phyloP scores from a whole-genome alignment of 345 rosid species.

The Xanthoceras sorbifolium region DNA sequence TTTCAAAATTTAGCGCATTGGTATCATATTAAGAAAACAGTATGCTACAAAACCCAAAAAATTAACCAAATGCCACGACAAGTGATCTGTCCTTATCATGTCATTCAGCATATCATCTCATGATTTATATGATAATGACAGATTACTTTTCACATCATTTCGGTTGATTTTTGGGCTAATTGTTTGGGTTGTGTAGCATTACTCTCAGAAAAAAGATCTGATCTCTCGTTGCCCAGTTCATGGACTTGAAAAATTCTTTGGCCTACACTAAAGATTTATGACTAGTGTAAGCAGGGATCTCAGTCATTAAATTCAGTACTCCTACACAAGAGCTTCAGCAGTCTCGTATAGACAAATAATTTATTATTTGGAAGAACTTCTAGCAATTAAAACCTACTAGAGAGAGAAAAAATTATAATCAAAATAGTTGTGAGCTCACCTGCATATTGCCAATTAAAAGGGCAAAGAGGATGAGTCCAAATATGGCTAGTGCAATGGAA shows the following conservation, averaged over 20 bases:
- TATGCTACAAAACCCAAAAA: not conserved
- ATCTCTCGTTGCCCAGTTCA: not conserved
- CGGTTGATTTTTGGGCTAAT: too few species aligned
- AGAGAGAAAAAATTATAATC: not conserved
- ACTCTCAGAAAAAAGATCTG: not conserved
- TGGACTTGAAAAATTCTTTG: not conserved
- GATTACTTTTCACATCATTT: too few species aligned
- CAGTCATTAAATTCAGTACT: not conserved
- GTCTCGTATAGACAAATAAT: slow-evolving; percentile 8
- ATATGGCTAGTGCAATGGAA: slow-evolving; percentile 78
- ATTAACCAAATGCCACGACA: too few species aligned
- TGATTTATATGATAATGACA: too few species aligned
- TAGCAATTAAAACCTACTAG: not conserved
- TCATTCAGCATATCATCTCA: too few species aligned
- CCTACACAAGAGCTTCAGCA: not conserved
- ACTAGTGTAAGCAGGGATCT: not conserved
- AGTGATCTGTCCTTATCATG: too few species aligned
- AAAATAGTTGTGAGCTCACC: slow-evolving; percentile 41
- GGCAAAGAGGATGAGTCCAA: slow-evolving; percentile 93
- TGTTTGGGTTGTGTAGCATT: not conserved
- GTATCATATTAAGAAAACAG: not conserved
- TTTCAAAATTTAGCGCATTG: not conserved
- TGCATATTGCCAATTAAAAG: slow-evolving; percentile 99
- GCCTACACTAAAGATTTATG: not conserved
- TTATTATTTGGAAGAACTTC: not conserved